Conservation (phyloP, 2,329 filamentous ascomycete species). For the Exutisphaerella laricina region DNA sequence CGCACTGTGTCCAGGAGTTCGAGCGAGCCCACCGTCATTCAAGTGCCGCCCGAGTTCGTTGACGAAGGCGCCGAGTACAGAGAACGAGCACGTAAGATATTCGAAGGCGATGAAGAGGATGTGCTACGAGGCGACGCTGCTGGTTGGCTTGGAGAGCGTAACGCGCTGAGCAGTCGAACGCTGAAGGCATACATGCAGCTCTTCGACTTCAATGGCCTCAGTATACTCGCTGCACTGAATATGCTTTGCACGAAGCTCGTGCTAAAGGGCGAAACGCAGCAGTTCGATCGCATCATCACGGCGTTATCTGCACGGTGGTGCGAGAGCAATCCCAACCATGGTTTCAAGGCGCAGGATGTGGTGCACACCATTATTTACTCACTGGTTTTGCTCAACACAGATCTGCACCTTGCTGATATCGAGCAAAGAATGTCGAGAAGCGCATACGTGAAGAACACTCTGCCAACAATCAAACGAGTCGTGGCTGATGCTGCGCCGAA, state of each 20-base stretch:
- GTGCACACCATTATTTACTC: conserved; percentile 98
- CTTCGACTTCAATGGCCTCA: conserved; percentile 78
- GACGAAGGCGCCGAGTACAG: conserved; percentile 56
- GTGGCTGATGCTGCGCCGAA: conserved; percentile 66
- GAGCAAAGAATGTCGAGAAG: conserved; percentile 92
- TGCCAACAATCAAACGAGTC: conserved; percentile 78
- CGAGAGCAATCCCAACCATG: conserved; percentile 84
- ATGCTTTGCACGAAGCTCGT: conserved; percentile 75
- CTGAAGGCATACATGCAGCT: conserved; percentile 82
- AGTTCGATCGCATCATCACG: conserved; percentile 90
- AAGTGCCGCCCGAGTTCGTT: conserved; percentile 17
- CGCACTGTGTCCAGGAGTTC: conserved; percentile 37
- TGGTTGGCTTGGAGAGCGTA: conserved; percentile 75
- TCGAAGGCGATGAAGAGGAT: conserved; percentile 75
- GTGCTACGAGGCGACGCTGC: conserved; percentile 75
- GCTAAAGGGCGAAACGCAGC: conserved; percentile 87
- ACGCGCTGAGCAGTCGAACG: conserved; percentile 48
- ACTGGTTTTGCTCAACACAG: conserved; percentile 89
- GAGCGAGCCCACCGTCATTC: conserved; percentile 24
- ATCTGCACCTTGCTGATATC: conserved; percentile 91
- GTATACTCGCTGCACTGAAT: conserved; percentile 71
- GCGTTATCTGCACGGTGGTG: conserved; percentile 89
- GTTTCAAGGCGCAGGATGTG: conserved; percentile 88
- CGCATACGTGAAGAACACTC: conserved; percentile 94
- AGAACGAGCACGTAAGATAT: conserved; percentile 75